Evolutionary conservation across 2,329 filamentous ascomycete species (phyloP), one percentile per base, ranked within the genome.

Genomic region (Elsinoe ampelina): DNA sequence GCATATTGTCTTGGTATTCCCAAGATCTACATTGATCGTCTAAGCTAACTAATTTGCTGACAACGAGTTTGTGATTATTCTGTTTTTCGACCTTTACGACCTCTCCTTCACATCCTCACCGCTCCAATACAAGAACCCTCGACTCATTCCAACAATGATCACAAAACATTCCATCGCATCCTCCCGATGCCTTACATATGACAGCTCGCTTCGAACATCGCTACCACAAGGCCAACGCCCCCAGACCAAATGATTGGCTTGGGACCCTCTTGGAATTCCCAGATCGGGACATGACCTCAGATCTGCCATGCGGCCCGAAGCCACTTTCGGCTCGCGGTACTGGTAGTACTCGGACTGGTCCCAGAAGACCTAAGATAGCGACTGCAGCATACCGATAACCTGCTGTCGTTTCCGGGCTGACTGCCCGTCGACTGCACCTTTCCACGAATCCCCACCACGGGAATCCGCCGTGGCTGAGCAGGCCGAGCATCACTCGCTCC

Each of bases 381-480:
- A 11, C 32, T 17, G 17, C 17, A 38, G n/a, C 19, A 34, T n/a
- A 38, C 48, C 20, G 19, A 38, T 52, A 22, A 52, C 35, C n/a
- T 32, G 26, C 19, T 41, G 38, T 41, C 38, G n/a, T 41, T n/a
- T 41, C 38, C 38, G 4, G 38, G 38, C n/a, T 50, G 22, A 50
- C 45, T 22, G 20, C 20, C 22, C 12, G 30, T 50, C 34, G 6
- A 22, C 32, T 3, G 34, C 19, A 13, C 17, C 10, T 52, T 39
- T 39, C 48, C 34, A 17, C 34, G 48, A 52, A 52, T 39, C 11
- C 19, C 8, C 2, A 13, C 26, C 5, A 34, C 11, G 45, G 10
- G 34, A 34, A 34, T 35, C 48, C 32, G 32, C 48, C 48, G 48
- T 52, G 48, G 48, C 48, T 52, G 48, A 52, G 26, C 17, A 39